These are phyloP conservation scores for Podospora didyma DNA, from an alignment of 495 filamentous ascomycete species.

Conservation along the genomic window DNA sequence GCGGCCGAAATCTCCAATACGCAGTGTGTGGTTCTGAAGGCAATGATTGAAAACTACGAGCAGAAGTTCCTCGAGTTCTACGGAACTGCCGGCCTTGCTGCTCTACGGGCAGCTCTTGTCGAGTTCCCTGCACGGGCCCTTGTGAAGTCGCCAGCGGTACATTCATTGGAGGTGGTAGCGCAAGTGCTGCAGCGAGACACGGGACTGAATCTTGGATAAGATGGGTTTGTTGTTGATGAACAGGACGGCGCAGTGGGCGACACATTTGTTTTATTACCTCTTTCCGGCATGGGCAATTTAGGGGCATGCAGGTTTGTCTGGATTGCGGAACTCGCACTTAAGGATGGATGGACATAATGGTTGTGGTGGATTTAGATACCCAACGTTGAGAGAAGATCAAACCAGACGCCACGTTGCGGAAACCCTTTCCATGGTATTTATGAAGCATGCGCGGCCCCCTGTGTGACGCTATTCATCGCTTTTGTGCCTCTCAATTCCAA, in stretches of 20 bases:
- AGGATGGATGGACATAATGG: too few relatives aligned
- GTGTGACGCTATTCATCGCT: not conserved
- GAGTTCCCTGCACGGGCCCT: conserved; percentile 59
- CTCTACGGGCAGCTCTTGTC: conserved; percentile 61
- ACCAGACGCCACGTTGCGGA: conserved; percentile 4
- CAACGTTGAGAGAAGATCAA: not conserved
- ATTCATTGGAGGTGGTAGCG: conserved; percentile 55
- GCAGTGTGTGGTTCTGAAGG: conserved; percentile 72
- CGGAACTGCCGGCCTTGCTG: conserved; percentile 62
- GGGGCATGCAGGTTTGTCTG: too few relatives aligned
- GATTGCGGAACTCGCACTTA: too few relatives aligned
- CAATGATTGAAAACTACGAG: conserved; percentile 68
- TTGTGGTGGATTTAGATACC: too few relatives aligned
- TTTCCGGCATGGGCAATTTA: too few relatives aligned
- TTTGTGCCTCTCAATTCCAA: not conserved
- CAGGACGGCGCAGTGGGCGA: not conserved
- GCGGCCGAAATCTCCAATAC: conserved; percentile 63
- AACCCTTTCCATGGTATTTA: not conserved
- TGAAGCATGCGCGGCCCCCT: not conserved
- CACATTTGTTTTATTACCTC: not conserved
- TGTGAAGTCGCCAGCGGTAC: conserved; percentile 49
- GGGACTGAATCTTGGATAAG: conserved; percentile 44
- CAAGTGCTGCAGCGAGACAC: conserved; percentile 56
- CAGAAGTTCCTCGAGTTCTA: conserved; percentile 72
- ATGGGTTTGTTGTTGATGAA: not conserved